A percentile compares a stretch with the other conserved stretches of the same genome.
phyloP scores from a whole-genome alignment of 2,329 filamentous ascomycete species.

The Scedosporium boydii region DNA sequence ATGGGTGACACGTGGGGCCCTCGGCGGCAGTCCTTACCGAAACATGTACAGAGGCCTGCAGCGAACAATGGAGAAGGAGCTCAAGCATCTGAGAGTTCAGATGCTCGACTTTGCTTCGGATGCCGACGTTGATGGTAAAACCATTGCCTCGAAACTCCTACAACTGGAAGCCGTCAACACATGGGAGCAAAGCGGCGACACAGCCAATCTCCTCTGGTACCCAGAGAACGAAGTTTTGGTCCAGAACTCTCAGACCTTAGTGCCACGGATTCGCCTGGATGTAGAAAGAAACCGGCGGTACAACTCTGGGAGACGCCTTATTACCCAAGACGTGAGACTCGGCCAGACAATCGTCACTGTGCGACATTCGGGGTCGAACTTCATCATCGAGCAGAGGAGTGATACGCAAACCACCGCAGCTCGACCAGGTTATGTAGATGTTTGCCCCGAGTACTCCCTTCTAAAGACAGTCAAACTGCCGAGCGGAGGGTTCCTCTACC shows the following conservation, averaged over 20 bases:
- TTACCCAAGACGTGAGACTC: neutral
- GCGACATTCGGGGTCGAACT: neutral
- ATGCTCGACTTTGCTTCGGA: slow-evolving; percentile 10
- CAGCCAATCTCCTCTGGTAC: neutral
- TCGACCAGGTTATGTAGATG: neutral
- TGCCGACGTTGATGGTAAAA: neutral
- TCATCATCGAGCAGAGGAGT: neutral
- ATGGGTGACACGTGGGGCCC: slow-evolving; percentile 15
- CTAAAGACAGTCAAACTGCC: neutral
- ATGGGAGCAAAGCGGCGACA: neutral
- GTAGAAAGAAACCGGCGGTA: neutral
- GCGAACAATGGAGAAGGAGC: slow-evolving; percentile 10
- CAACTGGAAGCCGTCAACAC: neutral
- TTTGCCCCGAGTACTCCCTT: neutral
- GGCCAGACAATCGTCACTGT: neutral
- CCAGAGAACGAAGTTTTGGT: neutral
- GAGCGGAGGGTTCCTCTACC: neutral
- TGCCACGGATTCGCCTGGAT: neutral
- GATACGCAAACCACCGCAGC: neutral
- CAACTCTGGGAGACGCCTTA: neutral
- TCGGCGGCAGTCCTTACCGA: slow-evolving; percentile 12
- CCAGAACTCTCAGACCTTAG: neutral
- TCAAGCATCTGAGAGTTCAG: slow-evolving; percentile 11
- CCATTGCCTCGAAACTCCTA: neutral
- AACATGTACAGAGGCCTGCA: slow-evolving; percentile 12